These are phyloP conservation scores for Aspergillus hiratsukae DNA, from an alignment of 2,329 filamentous ascomycete genomes.

Conservation along the genomic window DNA sequence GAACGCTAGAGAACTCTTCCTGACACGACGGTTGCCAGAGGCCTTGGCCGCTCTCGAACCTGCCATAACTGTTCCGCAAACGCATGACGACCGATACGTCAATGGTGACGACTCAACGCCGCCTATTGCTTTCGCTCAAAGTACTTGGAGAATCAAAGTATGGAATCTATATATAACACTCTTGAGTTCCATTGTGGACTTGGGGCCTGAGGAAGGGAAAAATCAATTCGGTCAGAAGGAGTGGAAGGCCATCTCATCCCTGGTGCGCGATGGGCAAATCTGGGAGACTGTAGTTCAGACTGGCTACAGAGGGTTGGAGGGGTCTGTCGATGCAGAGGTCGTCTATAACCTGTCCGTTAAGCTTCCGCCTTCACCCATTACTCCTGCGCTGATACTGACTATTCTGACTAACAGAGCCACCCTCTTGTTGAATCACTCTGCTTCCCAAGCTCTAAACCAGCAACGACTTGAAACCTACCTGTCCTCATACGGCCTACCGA, in stretches of 20 bases:
- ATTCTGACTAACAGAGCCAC: slow-evolving; percentile 61
- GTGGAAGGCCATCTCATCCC: slow-evolving; percentile 76
- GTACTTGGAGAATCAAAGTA: slow-evolving; percentile 83
- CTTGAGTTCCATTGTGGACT: slow-evolving; percentile 82
- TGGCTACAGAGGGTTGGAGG: slow-evolving; percentile 83
- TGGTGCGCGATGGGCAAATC: slow-evolving; percentile 82
- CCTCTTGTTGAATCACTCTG: slow-evolving; percentile 83
- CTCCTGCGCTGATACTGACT: neutral
- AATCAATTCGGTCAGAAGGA: slow-evolving; percentile 77
- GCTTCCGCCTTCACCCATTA: slow-evolving; percentile 11
- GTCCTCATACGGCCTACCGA: slow-evolving; percentile 67
- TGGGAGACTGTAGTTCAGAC: slow-evolving; percentile 89
- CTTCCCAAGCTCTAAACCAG: slow-evolving; percentile 78
- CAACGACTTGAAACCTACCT: slow-evolving; percentile 84
- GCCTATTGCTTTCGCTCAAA: slow-evolving; percentile 73
- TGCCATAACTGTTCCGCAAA: slow-evolving; percentile 60
- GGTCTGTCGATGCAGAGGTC: slow-evolving; percentile 89
- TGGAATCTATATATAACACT: slow-evolving; percentile 97
- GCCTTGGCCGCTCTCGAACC: slow-evolving; percentile 80
- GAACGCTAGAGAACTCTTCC: slow-evolving; percentile 87
- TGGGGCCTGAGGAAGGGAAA: slow-evolving; percentile 87
- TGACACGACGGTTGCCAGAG: slow-evolving; percentile 89
- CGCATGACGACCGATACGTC: slow-evolving; percentile 35
- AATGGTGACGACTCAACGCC: slow-evolving; percentile 49
- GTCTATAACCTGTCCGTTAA: slow-evolving; percentile 54